Percentiles rank a stretch among this genome's conserved stretches.
phyloP scores from a whole-genome alignment of 1,284 basidiomycete species.

The Farysia itapuensis region DNA sequence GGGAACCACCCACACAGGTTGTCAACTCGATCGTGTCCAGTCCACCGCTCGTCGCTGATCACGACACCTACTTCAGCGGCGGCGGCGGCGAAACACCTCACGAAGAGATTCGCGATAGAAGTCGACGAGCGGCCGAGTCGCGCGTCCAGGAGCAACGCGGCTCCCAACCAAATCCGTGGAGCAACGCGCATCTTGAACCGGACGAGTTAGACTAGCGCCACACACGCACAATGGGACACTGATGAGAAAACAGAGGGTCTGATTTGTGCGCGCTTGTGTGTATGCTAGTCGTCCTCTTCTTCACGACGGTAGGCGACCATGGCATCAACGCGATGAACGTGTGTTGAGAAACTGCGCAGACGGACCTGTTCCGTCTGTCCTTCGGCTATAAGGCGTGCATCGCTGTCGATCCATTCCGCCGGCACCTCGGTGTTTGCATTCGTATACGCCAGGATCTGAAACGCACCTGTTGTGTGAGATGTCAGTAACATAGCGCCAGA shows the following conservation, averaged over 20 bases:
- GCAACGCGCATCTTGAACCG: constrained; percentile 8
- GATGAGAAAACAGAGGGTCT: too few relatives aligned
- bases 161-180: neutral
- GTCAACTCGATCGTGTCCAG: constrained; percentile 21
- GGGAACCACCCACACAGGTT: neutral
- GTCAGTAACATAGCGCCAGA: neutral
- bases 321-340: constrained; percentile 61
- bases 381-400: constrained; percentile 89
- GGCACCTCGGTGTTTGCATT: constrained; percentile 72
- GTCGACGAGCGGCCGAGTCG: too few relatives aligned
- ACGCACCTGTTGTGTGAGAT: constrained; percentile 62
- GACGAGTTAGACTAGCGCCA: constrained; percentile 28
- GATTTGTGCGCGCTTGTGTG: too few relatives aligned
- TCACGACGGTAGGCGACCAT: constrained; percentile 61
- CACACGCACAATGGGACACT: neutral
- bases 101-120: too few relatives aligned
- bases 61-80: too few relatives aligned
- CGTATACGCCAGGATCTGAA: constrained; percentile 92
- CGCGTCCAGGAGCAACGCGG: too few relatives aligned
- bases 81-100: too few relatives aligned
- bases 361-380: constrained; percentile 93
- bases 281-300: constrained; percentile 58
- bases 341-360: constrained; percentile 61
- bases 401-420: constrained; percentile 89
- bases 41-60: constrained; percentile 28